These are phyloP conservation scores for Spathaspora hagerdaliae DNA, from an alignment of 805 yeast genomes.

Conservation along the genomic window DNA sequence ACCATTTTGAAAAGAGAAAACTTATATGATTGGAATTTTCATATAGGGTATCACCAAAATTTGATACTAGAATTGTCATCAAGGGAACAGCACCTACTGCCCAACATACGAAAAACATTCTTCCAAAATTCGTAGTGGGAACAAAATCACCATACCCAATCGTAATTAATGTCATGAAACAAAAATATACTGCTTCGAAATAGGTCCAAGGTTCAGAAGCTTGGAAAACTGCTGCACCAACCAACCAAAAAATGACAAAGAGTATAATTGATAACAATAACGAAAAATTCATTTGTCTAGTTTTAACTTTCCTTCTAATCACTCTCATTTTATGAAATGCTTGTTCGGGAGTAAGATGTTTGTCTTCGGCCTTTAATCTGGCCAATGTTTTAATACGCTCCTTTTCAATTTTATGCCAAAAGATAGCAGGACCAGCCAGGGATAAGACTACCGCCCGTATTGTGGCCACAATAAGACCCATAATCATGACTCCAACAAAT, in stretches of 20 bases:
- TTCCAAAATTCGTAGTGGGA: constrained; percentile 62
- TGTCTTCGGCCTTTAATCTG: constrained; percentile 10
- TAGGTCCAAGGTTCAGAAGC: constrained; percentile 68
- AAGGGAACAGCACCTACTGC: constrained; percentile 79
- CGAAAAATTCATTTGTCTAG: constrained; percentile 35
- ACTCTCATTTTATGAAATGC: constrained; percentile 55
- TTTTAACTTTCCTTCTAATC: constrained; percentile 41
- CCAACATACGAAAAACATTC: constrained; percentile 76
- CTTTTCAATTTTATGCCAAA: constrained; percentile 61
- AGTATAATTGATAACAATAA: constrained; percentile 36
- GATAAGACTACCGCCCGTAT: constrained; percentile 61
- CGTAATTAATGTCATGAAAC: constrained; percentile 70
- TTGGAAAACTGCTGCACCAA: constrained; percentile 67
- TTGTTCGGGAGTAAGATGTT: constrained; percentile 34
- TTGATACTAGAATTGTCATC: constrained; percentile 77
- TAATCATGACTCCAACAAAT: constrained; percentile 61
- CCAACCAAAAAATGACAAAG: constrained; percentile 60
- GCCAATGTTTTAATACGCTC: constrained; percentile 34
- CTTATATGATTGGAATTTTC: constrained; percentile 16
- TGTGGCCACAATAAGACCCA: constrained; percentile 72
- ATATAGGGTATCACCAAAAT: constrained; percentile 60
- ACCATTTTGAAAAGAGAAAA: constrained; percentile 4
- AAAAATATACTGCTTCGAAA: constrained; percentile 69
- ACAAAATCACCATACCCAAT: constrained; percentile 82
- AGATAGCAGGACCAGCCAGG: constrained; percentile 59